phyloP scores from a whole-genome alignment of 148 eudicot genomes.

The Salicornia ramosissima region DNA sequence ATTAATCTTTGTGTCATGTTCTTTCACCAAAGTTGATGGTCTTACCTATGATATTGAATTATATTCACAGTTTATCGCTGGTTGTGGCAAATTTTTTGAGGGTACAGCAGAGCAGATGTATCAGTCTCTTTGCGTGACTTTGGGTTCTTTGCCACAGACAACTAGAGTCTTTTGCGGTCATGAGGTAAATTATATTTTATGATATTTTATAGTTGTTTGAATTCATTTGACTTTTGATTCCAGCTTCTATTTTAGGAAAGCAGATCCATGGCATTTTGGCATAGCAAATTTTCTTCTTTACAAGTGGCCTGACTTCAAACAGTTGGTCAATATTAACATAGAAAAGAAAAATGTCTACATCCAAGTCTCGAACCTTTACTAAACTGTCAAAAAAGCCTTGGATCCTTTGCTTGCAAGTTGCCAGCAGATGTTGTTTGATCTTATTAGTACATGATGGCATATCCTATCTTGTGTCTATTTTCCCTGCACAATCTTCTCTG shows the following conservation, averaged over 20 bases:
- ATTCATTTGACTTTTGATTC: background rate
- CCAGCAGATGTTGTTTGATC: background rate
- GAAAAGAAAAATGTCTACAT: background rate
- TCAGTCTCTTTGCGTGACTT: slow-evolving; percentile 78
- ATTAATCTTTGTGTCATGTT: background rate
- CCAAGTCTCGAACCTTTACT: background rate
- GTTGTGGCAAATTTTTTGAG: slow-evolving; percentile 93
- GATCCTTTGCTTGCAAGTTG: background rate
- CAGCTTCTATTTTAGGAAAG: background rate
- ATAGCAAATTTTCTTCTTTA: background rate
- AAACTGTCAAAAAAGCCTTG: background rate
- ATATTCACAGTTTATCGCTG: slow-evolving; percentile 75
- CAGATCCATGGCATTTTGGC: background rate
- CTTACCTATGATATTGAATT: slow-evolving; percentile 4
- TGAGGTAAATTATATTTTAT: slow-evolving; percentile 50
- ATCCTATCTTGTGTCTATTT: background rate
- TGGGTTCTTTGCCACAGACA: slow-evolving; percentile 82
- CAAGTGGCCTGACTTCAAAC: background rate
- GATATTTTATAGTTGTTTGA: background rate
- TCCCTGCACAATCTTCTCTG: background rate
- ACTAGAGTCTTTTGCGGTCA: slow-evolving; percentile 92
- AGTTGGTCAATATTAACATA: background rate
- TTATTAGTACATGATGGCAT: background rate
- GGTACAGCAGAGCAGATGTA: slow-evolving; percentile 98
- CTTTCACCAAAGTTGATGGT: background rate